Base-by-base conservation (phyloP, 202 grass and related monocot species). In the Digitaria exilis region DNA sequence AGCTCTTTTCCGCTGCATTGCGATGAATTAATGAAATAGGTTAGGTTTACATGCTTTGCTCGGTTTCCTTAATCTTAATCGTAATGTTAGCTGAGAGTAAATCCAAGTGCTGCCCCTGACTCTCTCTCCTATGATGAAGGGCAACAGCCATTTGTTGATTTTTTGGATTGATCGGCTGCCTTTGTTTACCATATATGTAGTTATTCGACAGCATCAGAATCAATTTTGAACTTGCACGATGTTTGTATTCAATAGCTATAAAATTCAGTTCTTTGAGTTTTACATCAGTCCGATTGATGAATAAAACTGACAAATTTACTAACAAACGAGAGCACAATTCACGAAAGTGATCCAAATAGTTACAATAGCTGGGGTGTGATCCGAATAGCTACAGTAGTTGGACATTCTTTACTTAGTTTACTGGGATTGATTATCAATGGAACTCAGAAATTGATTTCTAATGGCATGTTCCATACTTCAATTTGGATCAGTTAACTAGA, bases 201-300 rank as follows among this genome's bases (percentile, higher is more conserved):
- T 65, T 67, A 28, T 42, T 22, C 2, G 71, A 49, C 37, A 84
- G 18, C 9, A 69, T 32, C 18, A 59, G 24, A 66, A 81, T 75
- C 21, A n/a, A 13, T 57, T 14, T 56, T 59, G 24, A 79, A 65
- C 58, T 56, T 57, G 48, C 12, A 50, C 68, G 9, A n/a, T 45
- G 59, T 51, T 24, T 39, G 2, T 26, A 52, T 67, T 59, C 15
- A 44, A 9, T 30, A 45, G 58, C 58, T 75, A 14, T 50, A 13
- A 5, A 19, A 4, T 57, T 57, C 3, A 24, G 9, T 24, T 57
- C 22, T 57, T 57, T 57, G 2, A 11, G 55, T 52, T 13, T 0
- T 51, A 13, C 44, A 19, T 29, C 19, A 5, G 11, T 72, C 4
- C 30, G 7, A 21, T 21, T 21, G 44, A 30, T 72, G 16, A 45